Conservation (phyloP, 106 monocot genomes). For the Dactylorhiza incarnata region DNA sequence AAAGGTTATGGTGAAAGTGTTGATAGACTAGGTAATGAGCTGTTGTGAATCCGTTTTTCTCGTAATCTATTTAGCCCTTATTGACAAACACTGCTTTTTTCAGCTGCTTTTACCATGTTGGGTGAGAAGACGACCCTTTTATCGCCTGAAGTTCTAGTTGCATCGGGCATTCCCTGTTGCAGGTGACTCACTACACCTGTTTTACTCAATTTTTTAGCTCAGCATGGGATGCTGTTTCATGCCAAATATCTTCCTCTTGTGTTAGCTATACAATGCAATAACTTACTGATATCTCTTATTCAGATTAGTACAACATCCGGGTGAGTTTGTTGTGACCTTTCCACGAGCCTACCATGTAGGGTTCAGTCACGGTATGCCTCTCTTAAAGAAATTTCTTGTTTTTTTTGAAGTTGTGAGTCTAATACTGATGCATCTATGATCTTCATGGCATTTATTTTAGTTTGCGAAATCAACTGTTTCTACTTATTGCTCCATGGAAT, state of each 20-base stretch:
- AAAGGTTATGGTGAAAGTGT: conserved; percentile 68
- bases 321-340: conserved; percentile 99
- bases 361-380: conserved; percentile 89
- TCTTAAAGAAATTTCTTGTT: not conserved
- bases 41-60: conserved; percentile 7
- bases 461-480: not conserved
- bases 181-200: conserved; percentile 32
- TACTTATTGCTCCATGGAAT: not conserved
- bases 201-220: not conserved
- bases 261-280: not conserved
- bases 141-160: conserved; percentile 77
- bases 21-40: conserved; percentile 47
- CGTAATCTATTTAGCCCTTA: not conserved
- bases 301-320: conserved; percentile 96
- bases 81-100: conserved; percentile 3
- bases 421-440: not conserved
- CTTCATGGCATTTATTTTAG: not conserved
- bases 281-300: conserved; percentile 14
- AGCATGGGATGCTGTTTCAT: not conserved
- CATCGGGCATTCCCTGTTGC: conserved; percentile 79
- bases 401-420: not conserved
- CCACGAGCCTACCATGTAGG: conserved; percentile 97
- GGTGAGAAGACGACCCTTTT: conserved; percentile 96
- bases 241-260: not conserved
- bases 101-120: conserved; percentile 73